Conservation (phyloP, 1,284 basidiomycete genomes). For the Leccinum pseudoinsigne region DNA sequence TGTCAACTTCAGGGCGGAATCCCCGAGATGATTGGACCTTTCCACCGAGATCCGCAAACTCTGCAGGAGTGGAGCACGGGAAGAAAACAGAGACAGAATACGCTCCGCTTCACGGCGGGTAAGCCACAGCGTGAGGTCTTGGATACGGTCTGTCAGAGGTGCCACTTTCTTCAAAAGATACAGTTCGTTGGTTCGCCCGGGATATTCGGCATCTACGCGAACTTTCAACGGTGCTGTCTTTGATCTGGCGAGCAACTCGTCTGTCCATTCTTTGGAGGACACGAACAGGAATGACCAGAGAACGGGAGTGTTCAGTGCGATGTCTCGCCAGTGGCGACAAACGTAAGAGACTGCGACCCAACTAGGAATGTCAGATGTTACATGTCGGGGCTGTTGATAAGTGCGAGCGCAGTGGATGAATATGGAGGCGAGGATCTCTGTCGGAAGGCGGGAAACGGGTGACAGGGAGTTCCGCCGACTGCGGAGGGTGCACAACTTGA, state of each 20-base stretch:
- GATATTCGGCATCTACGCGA: conserved; percentile 20
- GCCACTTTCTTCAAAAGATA: conserved; percentile 25
- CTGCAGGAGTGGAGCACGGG: conserved; percentile 21
- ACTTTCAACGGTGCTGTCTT: conserved; percentile 34
- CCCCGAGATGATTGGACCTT: conserved; percentile 7
- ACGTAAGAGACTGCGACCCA: conserved; percentile 34
- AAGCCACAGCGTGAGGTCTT: conserved; percentile 22
- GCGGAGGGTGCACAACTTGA: conserved; percentile 31
- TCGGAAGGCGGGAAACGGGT: conserved; percentile 33
- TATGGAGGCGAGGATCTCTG: conserved; percentile 31
- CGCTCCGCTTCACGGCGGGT: conserved; percentile 8
- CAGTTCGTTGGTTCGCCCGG: conserved; percentile 15
- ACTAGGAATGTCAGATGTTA: conserved; percentile 5
- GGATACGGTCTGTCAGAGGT: conserved; percentile 21
- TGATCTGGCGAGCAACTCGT: conserved; percentile 38
- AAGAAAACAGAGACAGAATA: conserved; percentile 18
- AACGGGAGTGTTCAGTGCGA: conserved; percentile 33
- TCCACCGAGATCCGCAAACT: conserved; percentile 18
- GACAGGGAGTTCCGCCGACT: conserved; percentile 34
- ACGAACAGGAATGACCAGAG: conserved; percentile 39
- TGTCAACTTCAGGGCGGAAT: conserved; percentile 16
- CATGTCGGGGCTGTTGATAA: background rate
- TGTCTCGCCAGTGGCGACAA: conserved; percentile 38
- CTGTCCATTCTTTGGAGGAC: conserved; percentile 28
- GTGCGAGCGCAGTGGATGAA: conserved; percentile 21